These are phyloP conservation scores for Colletotrichum shisoi DNA, from an alignment of 2,329 filamentous ascomycete species.

Conservation along the genomic window DNA sequence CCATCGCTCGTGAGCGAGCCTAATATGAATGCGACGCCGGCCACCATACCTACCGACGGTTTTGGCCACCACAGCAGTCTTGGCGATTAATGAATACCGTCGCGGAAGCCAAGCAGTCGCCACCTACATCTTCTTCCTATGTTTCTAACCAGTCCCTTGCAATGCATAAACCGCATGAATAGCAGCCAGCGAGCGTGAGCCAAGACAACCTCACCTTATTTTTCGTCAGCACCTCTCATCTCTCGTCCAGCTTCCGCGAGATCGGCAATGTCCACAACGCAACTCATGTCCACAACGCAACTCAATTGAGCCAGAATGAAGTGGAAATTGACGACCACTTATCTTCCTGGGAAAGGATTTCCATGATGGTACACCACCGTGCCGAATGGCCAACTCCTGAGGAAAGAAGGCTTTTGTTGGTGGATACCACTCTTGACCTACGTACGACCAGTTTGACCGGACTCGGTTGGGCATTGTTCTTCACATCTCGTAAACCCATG, in stretches of 20 bases:
- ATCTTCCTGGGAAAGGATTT: no score
- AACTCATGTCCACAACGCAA: no score
- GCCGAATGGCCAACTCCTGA: neutral
- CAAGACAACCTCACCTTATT: constrained; percentile 20
- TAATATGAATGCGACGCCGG: constrained; percentile 29
- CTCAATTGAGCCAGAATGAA: neutral
- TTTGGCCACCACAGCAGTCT: neutral
- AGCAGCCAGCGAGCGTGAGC: constrained; percentile 13
- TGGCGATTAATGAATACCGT: constrained; percentile 30
- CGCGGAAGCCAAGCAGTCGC: constrained; percentile 29
- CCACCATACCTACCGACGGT: constrained; percentile 9
- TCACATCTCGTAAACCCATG: neutral
- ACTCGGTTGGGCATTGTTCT: no score
- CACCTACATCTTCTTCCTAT: constrained; percentile 8
- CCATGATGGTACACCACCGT: neutral
- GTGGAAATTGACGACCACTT: neutral
- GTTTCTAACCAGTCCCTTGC: constrained; percentile 14
- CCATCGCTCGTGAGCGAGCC: constrained; percentile 6
- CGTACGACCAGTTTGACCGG: neutral
- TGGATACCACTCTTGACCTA: neutral
- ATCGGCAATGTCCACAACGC: neutral
- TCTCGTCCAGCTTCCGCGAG: constrained; percentile 22
- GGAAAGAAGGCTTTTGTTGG: neutral
- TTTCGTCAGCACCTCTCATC: neutral
- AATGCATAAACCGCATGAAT: constrained; percentile 21